Conservation (phyloP, 768 basidiomycete species). For the Lentinula detonsa region DNA sequence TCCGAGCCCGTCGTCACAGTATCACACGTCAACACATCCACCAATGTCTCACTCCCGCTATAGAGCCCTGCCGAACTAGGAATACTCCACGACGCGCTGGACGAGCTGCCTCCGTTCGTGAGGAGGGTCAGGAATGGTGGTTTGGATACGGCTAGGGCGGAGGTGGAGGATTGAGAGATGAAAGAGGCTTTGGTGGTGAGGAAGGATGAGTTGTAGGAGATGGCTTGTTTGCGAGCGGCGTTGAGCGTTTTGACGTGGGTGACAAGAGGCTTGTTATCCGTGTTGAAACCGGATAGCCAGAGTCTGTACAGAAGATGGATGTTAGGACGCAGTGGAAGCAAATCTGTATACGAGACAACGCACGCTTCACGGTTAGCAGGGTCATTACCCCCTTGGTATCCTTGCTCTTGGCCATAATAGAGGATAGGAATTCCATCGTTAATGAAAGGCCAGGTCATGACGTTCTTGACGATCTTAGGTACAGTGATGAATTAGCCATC, state of each 20-base stretch:
- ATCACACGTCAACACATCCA: conserved; percentile 50
- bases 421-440: conserved; percentile 66
- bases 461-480: conserved; percentile 36
- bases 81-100: conserved; percentile 12
- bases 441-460: conserved; percentile 59
- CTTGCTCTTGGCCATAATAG: conserved; percentile 71
- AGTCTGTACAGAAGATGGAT: conserved; percentile 28
- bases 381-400: conserved; percentile 48
- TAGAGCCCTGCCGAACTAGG: conserved; percentile 36
- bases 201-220: conserved; percentile 34
- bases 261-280: conserved; percentile 41
- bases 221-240: conserved; percentile 45
- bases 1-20: conserved; percentile 26
- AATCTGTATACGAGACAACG: conserved; percentile 6
- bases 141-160: conserved; percentile 45
- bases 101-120: conserved; percentile 41
- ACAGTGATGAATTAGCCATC: neutral
- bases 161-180: conserved; percentile 28
- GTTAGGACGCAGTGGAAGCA: neutral
- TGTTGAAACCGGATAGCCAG: conserved; percentile 52
- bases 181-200: conserved; percentile 46
- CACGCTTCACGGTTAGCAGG: conserved; percentile 62
- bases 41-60: conserved; percentile 31
- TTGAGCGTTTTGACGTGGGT: conserved; percentile 44
- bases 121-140: conserved; percentile 50